phyloP scores from a whole-genome alignment of 768 basidiomycete genomes.

The Mycena alexandri region DNA sequence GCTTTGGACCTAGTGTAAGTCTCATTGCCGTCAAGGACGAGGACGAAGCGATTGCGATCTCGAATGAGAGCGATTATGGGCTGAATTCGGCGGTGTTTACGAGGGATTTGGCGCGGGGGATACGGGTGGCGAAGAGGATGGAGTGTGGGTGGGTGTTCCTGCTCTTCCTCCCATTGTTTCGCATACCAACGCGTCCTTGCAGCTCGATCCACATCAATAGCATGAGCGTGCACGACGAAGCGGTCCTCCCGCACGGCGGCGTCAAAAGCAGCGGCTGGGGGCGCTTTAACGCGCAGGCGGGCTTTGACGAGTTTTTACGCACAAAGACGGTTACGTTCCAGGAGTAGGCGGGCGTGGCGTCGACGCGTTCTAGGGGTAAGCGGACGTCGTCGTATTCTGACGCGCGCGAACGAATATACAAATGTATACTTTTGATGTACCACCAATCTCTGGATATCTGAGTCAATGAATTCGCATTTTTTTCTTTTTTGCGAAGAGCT shows the following conservation, averaged over 20 bases:
- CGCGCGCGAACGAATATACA: no score
- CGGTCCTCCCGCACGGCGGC: conserved; percentile 34
- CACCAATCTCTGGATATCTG: no score
- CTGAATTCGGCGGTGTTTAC: conserved; percentile 36
- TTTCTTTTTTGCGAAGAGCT: no score
- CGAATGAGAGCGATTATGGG: conserved; percentile 36
- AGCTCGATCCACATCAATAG: conserved; percentile 35
- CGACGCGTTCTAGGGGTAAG: conserved; percentile 17
- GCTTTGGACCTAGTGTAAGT: conserved; percentile 37
- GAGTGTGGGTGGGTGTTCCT: conserved; percentile 32
- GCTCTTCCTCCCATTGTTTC: no score
- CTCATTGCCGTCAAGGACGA: conserved; percentile 32
- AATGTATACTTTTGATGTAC: no score
- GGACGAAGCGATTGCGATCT: conserved; percentile 35
- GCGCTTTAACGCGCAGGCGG: conserved; percentile 33
- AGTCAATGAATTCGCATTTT: no score
- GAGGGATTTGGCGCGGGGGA: conserved; percentile 27
- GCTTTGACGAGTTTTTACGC: conserved; percentile 35
- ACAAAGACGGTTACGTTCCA: conserved; percentile 34
- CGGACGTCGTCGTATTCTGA: no score
- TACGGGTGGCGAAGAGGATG: conserved; percentile 32
- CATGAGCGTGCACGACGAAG: conserved; percentile 36
- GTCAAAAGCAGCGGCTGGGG: conserved; percentile 36
- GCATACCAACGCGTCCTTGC: background rate
- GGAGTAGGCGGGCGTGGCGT: conserved; percentile 10